phyloP scores from a whole-genome alignment of 1,284 basidiomycete genomes.

The Pterulicium gracile region DNA sequence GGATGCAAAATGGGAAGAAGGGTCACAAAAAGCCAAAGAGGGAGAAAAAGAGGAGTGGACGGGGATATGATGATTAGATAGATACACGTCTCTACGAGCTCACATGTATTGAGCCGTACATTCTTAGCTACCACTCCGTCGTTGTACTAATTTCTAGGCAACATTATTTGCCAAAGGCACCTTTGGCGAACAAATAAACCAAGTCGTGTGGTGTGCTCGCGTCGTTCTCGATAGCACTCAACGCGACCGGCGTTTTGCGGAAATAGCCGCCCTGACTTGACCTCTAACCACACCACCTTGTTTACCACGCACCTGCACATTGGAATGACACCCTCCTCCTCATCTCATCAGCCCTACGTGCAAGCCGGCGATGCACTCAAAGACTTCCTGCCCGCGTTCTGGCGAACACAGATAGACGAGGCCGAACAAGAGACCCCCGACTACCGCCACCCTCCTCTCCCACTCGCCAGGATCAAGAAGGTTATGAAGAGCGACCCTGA shows the following conservation, averaged over 20 bases:
- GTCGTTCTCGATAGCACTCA: too few species aligned
- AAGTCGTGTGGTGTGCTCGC: too few species aligned
- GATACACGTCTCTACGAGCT: too few species aligned
- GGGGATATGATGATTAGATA: slow-evolving; percentile 90
- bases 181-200: too few species aligned
- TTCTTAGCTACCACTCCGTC: too few species aligned
- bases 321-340: neutral
- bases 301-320: too few species aligned
- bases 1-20: slow-evolving; percentile 56
- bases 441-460: slow-evolving; percentile 78
- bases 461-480: slow-evolving; percentile 89
- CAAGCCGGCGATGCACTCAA: slow-evolving; percentile 68
- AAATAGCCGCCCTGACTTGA: neutral
- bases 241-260: neutral
- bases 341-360: slow-evolving; percentile 32
- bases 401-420: slow-evolving; percentile 72
- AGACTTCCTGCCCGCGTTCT: slow-evolving; percentile 71
- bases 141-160: too few species aligned
- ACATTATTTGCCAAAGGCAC: too few species aligned
- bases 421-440: slow-evolving; percentile 78
- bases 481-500: slow-evolving; percentile 98
- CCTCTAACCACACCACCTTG: neutral
- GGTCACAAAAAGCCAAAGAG: slow-evolving; percentile 82
- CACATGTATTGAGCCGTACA: too few species aligned
- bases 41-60: slow-evolving; percentile 82